Evolutionary conservation across 2,329 filamentous ascomycete species (phyloP), one percentile per base, ranked within the genome.

Genomic region (Rosellinia necatrix): DNA sequence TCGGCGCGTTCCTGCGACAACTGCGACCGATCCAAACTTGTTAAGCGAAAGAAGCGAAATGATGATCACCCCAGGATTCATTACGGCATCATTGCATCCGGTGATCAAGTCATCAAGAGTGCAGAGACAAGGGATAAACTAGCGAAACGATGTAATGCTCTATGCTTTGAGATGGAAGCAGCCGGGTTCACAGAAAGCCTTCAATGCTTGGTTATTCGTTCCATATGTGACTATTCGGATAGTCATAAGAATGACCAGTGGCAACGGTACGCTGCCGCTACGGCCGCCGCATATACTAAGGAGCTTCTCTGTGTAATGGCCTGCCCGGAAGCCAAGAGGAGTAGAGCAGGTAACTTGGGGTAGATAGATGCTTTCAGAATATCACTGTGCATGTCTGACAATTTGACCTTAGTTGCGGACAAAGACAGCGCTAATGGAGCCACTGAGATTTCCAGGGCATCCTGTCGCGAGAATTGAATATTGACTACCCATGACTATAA

Each of bases 371-470:
- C n/a, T n/a, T n/a, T n/a, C n/a, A n/a, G n/a, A n/a, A n/a, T n/a
- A n/a, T n/a, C n/a, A n/a, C n/a, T n/a, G n/a, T n/a, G n/a, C 17
- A 10, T 8, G 3, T 9, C 9, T 32, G 1, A 4, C 2, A 13
- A 2, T 19, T 29, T 29, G 8, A 34, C 19, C 2, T 44, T 34
- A 46, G 30, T 25, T 40, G 1, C 15, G 1, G n/a, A 3, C 2
- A 6, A 37, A 21, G 6, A 22, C 2, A 1, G 4, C 17, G 1
- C n/a, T 55, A 8, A 46, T 56, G 27, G 12, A 59, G 4, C 58
- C 63, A 3, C 51, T 67, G n/a, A 10, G 38, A 21, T 1, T 67
- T 66, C 32, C 17, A 38, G 1, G 58, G 53, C 21, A 66, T 66
- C 12, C 37, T 61, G 17, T 34, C 59, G 3, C 59, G 64, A 5